A percentile compares a stretch with the other conserved stretches of the same genome.
Conservation (phyloP, 139 green algal genomes). For the Bryopsis sp. region DNA sequence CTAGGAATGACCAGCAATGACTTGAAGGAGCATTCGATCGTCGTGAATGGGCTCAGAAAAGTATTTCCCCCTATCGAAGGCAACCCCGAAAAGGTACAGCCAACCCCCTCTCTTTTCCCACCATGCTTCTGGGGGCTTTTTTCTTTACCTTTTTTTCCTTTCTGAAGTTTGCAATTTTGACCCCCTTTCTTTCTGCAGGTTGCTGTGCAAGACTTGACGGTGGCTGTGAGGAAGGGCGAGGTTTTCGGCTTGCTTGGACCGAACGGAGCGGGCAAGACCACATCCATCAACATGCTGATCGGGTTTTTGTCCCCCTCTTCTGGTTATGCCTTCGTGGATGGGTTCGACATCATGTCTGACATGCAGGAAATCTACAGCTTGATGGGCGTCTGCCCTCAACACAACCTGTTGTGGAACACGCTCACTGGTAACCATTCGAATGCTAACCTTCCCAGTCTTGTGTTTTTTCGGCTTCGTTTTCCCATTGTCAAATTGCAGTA, state of each 20-base stretch:
- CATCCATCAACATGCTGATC: constrained; percentile 21
- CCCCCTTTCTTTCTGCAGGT: constrained; percentile 36
- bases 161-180: constrained; percentile 7
- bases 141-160: background rate
- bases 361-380: constrained; percentile 34
- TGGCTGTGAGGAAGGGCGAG: constrained; percentile 34
- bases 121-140: background rate
- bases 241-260: constrained; percentile 72
- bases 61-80: constrained; percentile 55
- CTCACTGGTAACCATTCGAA: constrained; percentile 35
- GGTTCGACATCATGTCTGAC: constrained; percentile 31
- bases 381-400: constrained; percentile 54
- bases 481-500: too few relatives aligned
- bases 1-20: constrained; percentile 4
- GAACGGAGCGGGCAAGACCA: constrained; percentile 72
- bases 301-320: constrained; percentile 39
- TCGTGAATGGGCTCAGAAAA: constrained; percentile 66
- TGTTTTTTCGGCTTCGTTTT: too few relatives aligned
- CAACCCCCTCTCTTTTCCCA: too few relatives aligned
- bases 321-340: constrained; percentile 31
- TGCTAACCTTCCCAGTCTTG: too few relatives aligned
- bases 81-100: constrained; percentile 35
- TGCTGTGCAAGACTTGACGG: constrained; percentile 45
- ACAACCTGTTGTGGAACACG: constrained; percentile 69
- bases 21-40: constrained; percentile 41